Conservation (phyloP, 257 asterid genomes). For the Vinca minor region DNA sequence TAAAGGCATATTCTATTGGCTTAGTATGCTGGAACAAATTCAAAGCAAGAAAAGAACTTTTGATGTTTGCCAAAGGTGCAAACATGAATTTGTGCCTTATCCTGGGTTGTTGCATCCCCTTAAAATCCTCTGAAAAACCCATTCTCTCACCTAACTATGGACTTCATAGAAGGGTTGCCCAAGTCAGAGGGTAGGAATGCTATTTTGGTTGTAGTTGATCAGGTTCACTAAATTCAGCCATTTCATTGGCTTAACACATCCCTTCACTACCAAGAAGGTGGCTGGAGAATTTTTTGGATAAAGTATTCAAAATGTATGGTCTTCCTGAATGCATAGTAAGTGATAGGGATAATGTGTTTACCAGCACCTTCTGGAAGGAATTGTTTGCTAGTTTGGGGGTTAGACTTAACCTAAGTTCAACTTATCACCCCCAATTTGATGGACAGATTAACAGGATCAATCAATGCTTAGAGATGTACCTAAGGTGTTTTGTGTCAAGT, state of each 20-base stretch:
- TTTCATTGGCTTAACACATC: too few species aligned
- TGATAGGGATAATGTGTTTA: constrained; percentile 6
- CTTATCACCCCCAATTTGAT: constrained; percentile 8
- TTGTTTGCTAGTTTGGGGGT: neutral
- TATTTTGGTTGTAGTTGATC: constrained; percentile 1
- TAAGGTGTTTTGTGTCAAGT: too few species aligned
- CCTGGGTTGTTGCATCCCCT: too few species aligned
- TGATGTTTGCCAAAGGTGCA: too few species aligned
- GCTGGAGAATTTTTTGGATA: neutral
- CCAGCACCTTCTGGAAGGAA: neutral
- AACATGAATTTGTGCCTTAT: too few species aligned
- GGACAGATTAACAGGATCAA: constrained; percentile 1
- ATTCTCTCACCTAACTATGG: neutral
- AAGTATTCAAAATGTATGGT: neutral
- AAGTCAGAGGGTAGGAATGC: neutral
- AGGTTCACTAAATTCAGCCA: neutral
- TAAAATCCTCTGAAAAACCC: too few species aligned
- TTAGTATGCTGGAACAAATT: too few species aligned
- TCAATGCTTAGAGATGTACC: neutral
- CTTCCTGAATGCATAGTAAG: neutral
- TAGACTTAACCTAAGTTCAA: neutral
- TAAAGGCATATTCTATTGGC: too few species aligned
- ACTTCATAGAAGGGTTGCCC: too few species aligned
- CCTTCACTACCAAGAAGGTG: too few species aligned
- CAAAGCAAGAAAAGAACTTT: too few species aligned